Conservation (phyloP, 106 monocot species). For the Agapanthus africanus region DNA sequence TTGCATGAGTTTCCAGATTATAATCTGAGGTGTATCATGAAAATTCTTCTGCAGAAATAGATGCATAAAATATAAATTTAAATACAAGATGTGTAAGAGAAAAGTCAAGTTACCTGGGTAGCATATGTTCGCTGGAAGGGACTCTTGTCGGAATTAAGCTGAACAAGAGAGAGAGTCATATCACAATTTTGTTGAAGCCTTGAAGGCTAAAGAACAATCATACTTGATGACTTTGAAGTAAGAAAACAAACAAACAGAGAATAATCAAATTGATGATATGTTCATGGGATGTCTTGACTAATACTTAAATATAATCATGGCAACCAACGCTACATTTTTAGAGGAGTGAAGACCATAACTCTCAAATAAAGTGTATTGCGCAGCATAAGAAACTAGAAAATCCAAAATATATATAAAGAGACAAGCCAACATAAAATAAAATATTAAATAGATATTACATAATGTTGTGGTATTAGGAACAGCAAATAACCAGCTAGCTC, state of each 20-base stretch:
- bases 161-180: constrained; percentile 16
- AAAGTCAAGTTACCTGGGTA: constrained; percentile 50
- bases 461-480: too few species aligned
- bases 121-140: constrained; percentile 98
- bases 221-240: not conserved
- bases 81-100: not conserved
- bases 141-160: constrained; percentile 96
- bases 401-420: not conserved
- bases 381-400: not conserved
- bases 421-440: not conserved
- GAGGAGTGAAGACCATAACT: not conserved
- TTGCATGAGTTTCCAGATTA: not conserved
- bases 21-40: not conserved
- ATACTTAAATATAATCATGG: not conserved
- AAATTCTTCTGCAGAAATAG: not conserved
- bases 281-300: not conserved
- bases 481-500: too few species aligned
- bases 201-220: not conserved
- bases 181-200: not conserved
- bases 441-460: not conserved
- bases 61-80: not conserved
- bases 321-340: not conserved
- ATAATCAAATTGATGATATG: not conserved
- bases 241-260: not conserved
- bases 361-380: not conserved